Conservation (phyloP, 176 grass and related monocot species). For the Oryza brachyantha region DNA sequence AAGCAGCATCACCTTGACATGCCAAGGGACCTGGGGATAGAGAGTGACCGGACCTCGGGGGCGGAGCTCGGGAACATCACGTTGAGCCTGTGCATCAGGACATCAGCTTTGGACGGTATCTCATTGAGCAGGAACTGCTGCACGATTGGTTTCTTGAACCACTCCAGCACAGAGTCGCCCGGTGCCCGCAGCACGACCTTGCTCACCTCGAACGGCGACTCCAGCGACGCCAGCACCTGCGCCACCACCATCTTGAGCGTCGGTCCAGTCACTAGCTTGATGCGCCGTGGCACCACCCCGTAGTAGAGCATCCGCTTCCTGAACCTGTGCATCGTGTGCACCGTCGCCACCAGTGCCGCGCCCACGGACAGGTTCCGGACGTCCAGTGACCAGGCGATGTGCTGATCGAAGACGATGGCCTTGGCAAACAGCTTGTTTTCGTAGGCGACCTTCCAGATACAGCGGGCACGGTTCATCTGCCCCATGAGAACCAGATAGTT, state of each 20-base stretch:
- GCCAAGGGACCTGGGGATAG: slow-evolving; percentile 54
- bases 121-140: slow-evolving; percentile 98
- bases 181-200: slow-evolving; percentile 86
- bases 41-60: slow-evolving; percentile 63
- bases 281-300: slow-evolving; percentile 73
- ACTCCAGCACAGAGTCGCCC: slow-evolving; percentile 69
- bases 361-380: slow-evolving; percentile 72
- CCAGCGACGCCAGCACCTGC: slow-evolving; percentile 61
- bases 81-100: slow-evolving; percentile 95
- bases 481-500: slow-evolving; percentile 97
- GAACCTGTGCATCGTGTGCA: slow-evolving; percentile 88
- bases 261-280: slow-evolving; percentile 87
- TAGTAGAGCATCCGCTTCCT: slow-evolving; percentile 98
- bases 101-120: slow-evolving; percentile 84
- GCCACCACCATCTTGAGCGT: slow-evolving; percentile 91
- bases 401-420: slow-evolving; percentile 94
- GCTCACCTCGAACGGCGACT: slow-evolving; percentile 86
- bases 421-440: slow-evolving; percentile 97
- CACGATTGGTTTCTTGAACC: slow-evolving; percentile 97
- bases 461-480: slow-evolving; percentile 93
- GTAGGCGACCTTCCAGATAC: slow-evolving; percentile 91
- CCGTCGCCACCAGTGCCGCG: slow-evolving; percentile 57
- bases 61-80: slow-evolving; percentile 87
- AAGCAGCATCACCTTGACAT: slow-evolving; percentile 47
- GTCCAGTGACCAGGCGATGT: slow-evolving; percentile 95